phyloP scores from a whole-genome alignment of 139 green algal genomes.

The Desmodesmus armatus region DNA sequence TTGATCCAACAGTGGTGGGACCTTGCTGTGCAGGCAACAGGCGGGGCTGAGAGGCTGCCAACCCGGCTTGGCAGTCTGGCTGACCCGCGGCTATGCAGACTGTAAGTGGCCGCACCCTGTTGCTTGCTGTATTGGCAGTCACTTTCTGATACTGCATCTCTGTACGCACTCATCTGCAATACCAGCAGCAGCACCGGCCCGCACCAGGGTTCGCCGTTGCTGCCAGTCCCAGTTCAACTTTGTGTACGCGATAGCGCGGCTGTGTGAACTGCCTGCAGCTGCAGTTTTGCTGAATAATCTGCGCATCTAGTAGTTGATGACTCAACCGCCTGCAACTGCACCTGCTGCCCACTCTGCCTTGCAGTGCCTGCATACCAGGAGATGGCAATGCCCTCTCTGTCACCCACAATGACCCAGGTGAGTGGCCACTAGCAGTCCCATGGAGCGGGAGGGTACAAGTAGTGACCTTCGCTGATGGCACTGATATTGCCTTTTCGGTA shows the following conservation, averaged over 20 bases:
- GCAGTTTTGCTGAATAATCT: background rate
- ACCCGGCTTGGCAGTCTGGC: too few species aligned
- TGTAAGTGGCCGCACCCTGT: background rate
- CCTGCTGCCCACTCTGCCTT: background rate
- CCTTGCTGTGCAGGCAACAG: too few species aligned
- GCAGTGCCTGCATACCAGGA: conserved; percentile 67
- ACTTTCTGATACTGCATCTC: too few species aligned
- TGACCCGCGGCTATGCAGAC: conserved; percentile 25
- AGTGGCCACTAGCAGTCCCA: background rate
- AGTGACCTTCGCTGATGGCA: too few species aligned
- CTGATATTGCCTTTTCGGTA: too few species aligned
- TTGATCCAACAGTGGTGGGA: too few species aligned
- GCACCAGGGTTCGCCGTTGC: too few species aligned
- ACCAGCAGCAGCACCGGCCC: background rate
- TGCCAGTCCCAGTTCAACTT: too few species aligned
- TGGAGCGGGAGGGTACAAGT: background rate
- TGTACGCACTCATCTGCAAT: too few species aligned
- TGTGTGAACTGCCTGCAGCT: too few species aligned
- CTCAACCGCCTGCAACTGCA: background rate
- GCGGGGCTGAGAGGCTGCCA: too few species aligned
- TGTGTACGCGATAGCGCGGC: too few species aligned
- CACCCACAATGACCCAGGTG: conserved; percentile 92
- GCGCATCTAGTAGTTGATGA: background rate
- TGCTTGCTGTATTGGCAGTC: background rate
- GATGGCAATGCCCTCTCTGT: conserved; percentile 90